These are phyloP conservation scores for Cordyceps pruinosa DNA, from an alignment of 2,329 filamentous ascomycete genomes.

Conservation along the genomic window DNA sequence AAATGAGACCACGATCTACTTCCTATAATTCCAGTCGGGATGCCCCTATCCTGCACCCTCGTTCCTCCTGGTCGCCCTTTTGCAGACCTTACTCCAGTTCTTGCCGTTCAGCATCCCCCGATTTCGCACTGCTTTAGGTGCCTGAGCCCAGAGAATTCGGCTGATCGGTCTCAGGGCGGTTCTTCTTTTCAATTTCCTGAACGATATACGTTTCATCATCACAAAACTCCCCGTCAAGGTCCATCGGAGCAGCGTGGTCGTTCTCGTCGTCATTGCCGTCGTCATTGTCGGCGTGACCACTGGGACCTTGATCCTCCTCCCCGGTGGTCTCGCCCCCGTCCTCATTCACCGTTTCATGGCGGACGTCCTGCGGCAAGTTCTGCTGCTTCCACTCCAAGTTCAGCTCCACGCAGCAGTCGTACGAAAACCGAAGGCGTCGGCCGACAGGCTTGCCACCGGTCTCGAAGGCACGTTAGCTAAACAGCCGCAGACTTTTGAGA, in stretches of 20 bases:
- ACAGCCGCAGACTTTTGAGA: background rate
- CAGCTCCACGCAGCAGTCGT: constrained; percentile 27
- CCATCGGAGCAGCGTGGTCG: background rate
- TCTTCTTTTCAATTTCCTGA: background rate
- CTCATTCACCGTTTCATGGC: background rate
- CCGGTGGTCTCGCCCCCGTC: background rate
- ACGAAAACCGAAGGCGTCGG: constrained; percentile 24
- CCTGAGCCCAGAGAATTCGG: background rate
- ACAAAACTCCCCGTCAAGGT: background rate
- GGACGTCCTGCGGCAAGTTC: background rate
- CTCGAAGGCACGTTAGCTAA: background rate
- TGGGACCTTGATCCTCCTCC: background rate
- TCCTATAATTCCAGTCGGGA: too few species aligned
- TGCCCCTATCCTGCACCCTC: too few species aligned
- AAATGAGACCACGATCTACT: constrained; percentile 8
- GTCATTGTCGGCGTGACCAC: background rate
- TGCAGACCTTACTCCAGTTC: background rate
- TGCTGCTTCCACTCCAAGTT: constrained; percentile 24
- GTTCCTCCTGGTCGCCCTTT: background rate
- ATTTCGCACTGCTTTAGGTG: background rate
- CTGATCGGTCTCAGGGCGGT: background rate
- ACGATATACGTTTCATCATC: background rate
- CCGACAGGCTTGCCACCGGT: constrained; percentile 32
- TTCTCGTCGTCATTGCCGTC: background rate
- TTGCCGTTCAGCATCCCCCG: background rate